These are phyloP conservation scores for Tinospora cordifolia DNA, from an alignment of 164 flowering plant genomes.

Conservation along the genomic window DNA sequence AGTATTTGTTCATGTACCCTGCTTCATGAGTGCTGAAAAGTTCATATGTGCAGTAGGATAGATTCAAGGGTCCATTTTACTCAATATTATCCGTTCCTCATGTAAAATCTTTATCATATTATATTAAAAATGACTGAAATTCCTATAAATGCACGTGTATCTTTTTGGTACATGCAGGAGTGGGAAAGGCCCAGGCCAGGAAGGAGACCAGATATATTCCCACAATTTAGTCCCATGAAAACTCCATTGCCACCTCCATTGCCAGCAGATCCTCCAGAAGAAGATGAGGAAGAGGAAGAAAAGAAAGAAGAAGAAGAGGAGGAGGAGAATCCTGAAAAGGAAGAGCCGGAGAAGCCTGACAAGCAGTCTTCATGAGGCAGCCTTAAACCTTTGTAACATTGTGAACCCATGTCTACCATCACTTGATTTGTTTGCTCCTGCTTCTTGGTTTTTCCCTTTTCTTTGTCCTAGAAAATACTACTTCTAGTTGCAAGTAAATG, in stretches of 20 bases:
- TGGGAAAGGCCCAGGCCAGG: conserved; percentile 68
- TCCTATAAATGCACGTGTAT: neutral
- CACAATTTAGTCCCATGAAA: conserved; percentile 69
- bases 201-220: conserved; percentile 62
- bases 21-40: too few species aligned
- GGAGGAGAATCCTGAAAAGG: conserved; percentile 38
- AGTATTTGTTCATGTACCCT: too few species aligned
- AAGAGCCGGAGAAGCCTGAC: conserved; percentile 30
- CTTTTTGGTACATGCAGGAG: conserved; percentile 32
- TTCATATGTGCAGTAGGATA: too few species aligned
- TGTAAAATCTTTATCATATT: too few species aligned
- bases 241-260: conserved; percentile 67
- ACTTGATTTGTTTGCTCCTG: neutral
- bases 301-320: conserved; percentile 35
- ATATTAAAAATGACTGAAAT: too few species aligned
- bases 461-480: neutral
- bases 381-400: neutral
- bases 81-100: too few species aligned
- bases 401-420: neutral
- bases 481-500: neutral
- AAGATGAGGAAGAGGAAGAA: conserved; percentile 59
- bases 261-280: conserved; percentile 63
- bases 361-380: conserved; percentile 6
- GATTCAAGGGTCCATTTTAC: too few species aligned
- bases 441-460: neutral